Percentiles rank a stretch among this genome's conserved stretches.
Conservation (phyloP, 176 grass and related monocot species). For the Metroxylon sagu region DNA sequence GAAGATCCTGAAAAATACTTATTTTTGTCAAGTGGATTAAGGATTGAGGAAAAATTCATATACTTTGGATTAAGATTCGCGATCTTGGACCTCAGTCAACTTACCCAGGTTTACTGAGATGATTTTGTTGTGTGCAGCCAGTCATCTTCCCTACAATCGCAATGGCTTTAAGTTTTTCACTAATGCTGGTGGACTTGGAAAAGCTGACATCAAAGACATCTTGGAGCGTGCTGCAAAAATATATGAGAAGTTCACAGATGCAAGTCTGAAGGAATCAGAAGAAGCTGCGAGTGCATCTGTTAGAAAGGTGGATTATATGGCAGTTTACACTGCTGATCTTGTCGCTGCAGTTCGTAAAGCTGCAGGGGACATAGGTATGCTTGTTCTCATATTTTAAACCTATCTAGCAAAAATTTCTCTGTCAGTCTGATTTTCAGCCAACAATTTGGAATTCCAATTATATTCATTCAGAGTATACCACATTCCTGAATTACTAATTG, state of each 20-base stretch:
- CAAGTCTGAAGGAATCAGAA: slow-evolving; percentile 30
- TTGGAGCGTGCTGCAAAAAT: slow-evolving; percentile 54
- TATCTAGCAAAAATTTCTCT: background rate
- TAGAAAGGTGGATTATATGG: slow-evolving; percentile 81
- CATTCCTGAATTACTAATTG: no score
- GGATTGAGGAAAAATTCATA: no score
- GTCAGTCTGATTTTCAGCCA: no score
- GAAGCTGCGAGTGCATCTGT: slow-evolving; percentile 33
- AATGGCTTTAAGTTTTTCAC: slow-evolving; percentile 99
- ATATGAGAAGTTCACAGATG: slow-evolving; percentile 40
- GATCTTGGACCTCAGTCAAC: background rate
- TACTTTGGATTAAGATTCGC: no score
- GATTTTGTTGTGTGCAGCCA: slow-evolving; percentile 50
- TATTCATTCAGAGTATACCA: no score
- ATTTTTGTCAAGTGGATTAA: no score
- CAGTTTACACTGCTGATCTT: slow-evolving; percentile 80
- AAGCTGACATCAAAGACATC: slow-evolving; percentile 88
- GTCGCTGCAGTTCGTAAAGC: slow-evolving; percentile 75
- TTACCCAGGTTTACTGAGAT: no score
- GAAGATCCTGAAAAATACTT: no score
- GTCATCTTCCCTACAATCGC: slow-evolving; percentile 92
- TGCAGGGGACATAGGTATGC: slow-evolving; percentile 63
- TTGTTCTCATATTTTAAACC: background rate
- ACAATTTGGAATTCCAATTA: no score
- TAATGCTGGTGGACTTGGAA: slow-evolving; percentile 75